A percentile compares a stretch with the other conserved stretches of the same genome.
phyloP scores from a whole-genome alignment of 2,329 filamentous ascomycete genomes.

The Xylaria multiplex region DNA sequence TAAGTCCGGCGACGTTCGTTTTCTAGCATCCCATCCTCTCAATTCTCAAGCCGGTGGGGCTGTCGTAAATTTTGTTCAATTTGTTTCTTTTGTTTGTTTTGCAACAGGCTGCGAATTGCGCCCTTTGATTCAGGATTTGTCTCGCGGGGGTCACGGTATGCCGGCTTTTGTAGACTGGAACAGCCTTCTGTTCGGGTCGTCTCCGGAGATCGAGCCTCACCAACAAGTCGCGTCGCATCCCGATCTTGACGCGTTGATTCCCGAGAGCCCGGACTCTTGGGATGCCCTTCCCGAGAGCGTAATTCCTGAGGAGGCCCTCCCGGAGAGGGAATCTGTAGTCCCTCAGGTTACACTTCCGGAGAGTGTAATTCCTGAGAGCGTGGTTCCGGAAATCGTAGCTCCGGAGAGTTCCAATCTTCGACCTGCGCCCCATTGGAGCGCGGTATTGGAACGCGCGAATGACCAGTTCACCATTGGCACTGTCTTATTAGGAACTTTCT shows the following conservation, averaged over 20 bases:
- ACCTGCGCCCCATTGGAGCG: conserved; percentile 1
- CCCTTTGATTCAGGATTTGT: conserved; percentile 23
- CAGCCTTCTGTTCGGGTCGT: conserved; percentile 37
- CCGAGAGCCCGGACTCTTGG: conserved; percentile 16
- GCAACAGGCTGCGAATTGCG: conserved; percentile 17
- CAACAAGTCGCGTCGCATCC: conserved; percentile 26
- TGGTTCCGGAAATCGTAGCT: conserved; percentile 7
- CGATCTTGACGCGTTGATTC: conserved; percentile 28
- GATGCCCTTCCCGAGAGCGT: conserved; percentile 7
- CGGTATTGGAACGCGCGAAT: conserved; percentile 10
- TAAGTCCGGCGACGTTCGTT: conserved; percentile 33
- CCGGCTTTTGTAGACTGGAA: conserved; percentile 42
- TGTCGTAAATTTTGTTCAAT: conserved; percentile 29
- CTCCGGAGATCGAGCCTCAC: conserved; percentile 22
- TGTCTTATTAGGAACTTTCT: conserved; percentile 30
- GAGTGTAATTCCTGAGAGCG: neutral
- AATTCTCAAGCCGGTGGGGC: conserved; percentile 33
- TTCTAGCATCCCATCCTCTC: conserved; percentile 6
- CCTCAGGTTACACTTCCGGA: conserved; percentile 8
- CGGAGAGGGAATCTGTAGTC: conserved; percentile 7
- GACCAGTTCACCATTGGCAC: conserved; percentile 30
- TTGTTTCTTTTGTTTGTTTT: conserved; percentile 31
- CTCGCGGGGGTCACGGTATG: conserved; percentile 36
- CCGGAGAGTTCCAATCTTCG: neutral
- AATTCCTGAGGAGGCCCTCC: conserved; percentile 10